Percentiles rank a stretch among this genome's conserved stretches.
These are phyloP conservation scores for Phytophthora hybrid DNA, from an alignment of 352 stramenopile species.

Conservation along the genomic window DNA sequence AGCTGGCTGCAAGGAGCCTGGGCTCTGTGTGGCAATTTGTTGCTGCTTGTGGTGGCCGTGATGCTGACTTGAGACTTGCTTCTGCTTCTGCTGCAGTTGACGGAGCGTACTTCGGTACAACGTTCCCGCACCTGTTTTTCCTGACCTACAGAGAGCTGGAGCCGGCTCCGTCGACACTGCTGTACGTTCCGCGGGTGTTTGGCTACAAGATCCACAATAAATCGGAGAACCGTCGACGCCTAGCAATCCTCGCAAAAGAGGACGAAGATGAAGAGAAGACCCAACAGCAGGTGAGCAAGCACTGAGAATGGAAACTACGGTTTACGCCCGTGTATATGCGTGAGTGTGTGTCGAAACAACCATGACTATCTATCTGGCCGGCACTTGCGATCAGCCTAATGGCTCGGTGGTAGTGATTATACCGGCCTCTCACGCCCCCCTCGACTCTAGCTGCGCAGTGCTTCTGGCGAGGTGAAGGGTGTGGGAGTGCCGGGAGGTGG, in stretches of 20 bases:
- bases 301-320: constrained; percentile 45
- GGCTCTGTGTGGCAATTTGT: neutral
- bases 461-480: constrained; percentile 19
- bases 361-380: neutral
- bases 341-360: neutral
- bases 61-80: constrained; percentile 11
- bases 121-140: constrained; percentile 99
- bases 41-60: neutral
- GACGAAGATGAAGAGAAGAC: constrained; percentile 81
- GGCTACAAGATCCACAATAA: constrained; percentile 94
- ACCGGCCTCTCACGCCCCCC: constrained; percentile 4
- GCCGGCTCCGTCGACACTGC: constrained; percentile 78
- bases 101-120: constrained; percentile 98
- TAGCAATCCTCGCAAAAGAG: constrained; percentile 83
- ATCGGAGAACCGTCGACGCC: constrained; percentile 80
- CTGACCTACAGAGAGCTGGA: constrained; percentile 97
- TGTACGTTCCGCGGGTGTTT: constrained; percentile 92
- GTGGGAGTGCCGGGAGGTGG: constrained; percentile 8
- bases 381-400: constrained; percentile 5
- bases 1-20: too few species aligned
- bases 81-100: constrained; percentile 73
- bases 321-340: constrained; percentile 33
- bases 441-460: constrained; percentile 33
- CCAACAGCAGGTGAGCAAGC: constrained; percentile 69
- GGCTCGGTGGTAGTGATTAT: constrained; percentile 22